These are phyloP conservation scores for Claviceps maximensis DNA, from an alignment of 2,329 filamentous ascomycete species.

Conservation along the genomic window DNA sequence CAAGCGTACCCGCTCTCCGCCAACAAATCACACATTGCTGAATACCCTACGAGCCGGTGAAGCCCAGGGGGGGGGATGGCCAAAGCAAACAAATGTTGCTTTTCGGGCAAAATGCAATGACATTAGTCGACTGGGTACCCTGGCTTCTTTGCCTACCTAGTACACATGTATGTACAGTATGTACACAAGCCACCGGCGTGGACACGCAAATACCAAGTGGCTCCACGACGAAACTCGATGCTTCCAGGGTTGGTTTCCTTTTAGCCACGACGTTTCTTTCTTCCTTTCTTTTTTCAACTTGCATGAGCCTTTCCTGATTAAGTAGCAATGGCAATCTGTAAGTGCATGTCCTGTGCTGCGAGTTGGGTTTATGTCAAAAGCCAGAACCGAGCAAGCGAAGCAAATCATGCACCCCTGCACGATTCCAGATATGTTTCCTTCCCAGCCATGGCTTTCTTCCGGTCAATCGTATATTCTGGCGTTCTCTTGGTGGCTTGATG, in stretches of 20 bases:
- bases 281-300: background rate
- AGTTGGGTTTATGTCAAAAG: background rate
- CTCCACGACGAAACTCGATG: conserved; percentile 1
- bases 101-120: background rate
- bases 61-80: background rate
- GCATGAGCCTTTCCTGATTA: conserved; percentile 1
- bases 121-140: background rate
- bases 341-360: background rate
- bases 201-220: conserved; percentile 1
- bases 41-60: background rate
- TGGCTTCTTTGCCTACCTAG: background rate
- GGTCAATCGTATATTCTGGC: background rate
- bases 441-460: background rate
- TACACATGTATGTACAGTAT: background rate
- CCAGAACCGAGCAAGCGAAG: background rate
- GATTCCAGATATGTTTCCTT: background rate
- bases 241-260: background rate
- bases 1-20: background rate
- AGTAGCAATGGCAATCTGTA: background rate
- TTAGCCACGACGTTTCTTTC: background rate
- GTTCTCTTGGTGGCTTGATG: background rate
- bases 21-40: background rate
- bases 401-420: background rate
- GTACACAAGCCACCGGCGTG: conserved; percentile 1
- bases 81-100: background rate